These are phyloP conservation scores for Helenozyma rhizophorensis DNA, from an alignment of 805 yeast species.

Conservation along the genomic window DNA sequence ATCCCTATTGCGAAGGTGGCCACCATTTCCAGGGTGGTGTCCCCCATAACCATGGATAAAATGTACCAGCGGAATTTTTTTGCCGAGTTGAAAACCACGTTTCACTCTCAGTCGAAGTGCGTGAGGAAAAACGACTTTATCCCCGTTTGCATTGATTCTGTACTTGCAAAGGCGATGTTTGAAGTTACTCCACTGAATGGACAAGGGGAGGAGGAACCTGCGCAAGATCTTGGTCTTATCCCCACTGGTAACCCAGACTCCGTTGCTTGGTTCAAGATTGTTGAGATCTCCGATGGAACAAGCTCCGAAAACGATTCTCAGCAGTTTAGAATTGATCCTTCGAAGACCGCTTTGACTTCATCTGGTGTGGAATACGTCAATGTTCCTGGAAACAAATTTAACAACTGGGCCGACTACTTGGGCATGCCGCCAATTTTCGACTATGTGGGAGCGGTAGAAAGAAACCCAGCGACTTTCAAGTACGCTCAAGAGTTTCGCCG, in stretches of 20 bases:
- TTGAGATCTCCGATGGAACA: slow-evolving; percentile 41
- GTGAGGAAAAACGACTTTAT: slow-evolving; percentile 64
- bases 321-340: slow-evolving; percentile 57
- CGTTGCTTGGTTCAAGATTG: slow-evolving; percentile 81
- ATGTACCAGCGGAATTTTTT: slow-evolving; percentile 58
- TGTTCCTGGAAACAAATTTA: slow-evolving; percentile 30
- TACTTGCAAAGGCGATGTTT: slow-evolving; percentile 55
- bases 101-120: slow-evolving; percentile 55
- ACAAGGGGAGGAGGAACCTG: slow-evolving; percentile 11
- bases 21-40: slow-evolving; percentile 61
- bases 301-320: slow-evolving; percentile 8
- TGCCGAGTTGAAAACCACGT: slow-evolving; percentile 55
- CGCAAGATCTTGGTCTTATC: slow-evolving; percentile 25
- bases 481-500: slow-evolving; percentile 49
- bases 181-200: slow-evolving; percentile 14
- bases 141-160: slow-evolving; percentile 73
- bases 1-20: slow-evolving; percentile 57
- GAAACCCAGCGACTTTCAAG: slow-evolving; percentile 31
- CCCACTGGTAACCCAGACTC: slow-evolving; percentile 65
- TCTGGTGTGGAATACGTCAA: slow-evolving; percentile 50
- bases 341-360: slow-evolving; percentile 64
- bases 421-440: slow-evolving; percentile 39
- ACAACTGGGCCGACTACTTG: slow-evolving; percentile 46
- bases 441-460: slow-evolving; percentile 21
- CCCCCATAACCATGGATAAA: slow-evolving; percentile 65